A percentile compares a stretch with the other conserved stretches of the same genome.
These are phyloP conservation scores for Calonectria hongkongensis DNA, from an alignment of 2,329 filamentous ascomycete species.

Conservation along the genomic window DNA sequence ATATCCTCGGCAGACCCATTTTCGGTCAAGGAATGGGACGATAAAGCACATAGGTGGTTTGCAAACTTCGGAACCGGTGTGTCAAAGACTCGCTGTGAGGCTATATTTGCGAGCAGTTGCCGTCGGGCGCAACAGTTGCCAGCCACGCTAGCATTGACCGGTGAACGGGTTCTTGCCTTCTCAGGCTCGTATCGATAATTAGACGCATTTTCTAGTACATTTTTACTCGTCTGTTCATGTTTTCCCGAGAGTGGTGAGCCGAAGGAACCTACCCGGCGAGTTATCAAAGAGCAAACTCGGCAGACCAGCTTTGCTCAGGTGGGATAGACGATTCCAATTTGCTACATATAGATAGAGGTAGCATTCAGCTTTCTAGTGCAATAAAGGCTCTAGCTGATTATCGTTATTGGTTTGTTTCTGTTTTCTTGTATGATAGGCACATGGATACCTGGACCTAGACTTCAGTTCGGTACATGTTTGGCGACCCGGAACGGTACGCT, in stretches of 20 bases:
- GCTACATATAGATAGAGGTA: no score
- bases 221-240: background rate
- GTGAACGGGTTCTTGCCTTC: conserved; percentile 15
- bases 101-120: background rate
- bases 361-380: background rate
- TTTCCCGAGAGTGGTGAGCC: background rate
- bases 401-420: no score
- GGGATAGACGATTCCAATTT: no score
- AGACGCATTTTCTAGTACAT: no score
- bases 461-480: background rate
- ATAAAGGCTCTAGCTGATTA: no score
- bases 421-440: no score
- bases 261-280: no score
- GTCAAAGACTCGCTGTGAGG: background rate
- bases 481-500: background rate
- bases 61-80: conserved; percentile 5
- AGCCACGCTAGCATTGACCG: background rate
- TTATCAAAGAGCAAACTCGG: background rate
- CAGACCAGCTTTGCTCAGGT: no score
- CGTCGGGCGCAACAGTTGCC: background rate
- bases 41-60: background rate
- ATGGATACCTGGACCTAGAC: background rate
- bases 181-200: background rate
- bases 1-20: background rate
- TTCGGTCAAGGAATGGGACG: background rate